These are phyloP conservation scores for Fusarium staphyleae DNA, from an alignment of 2,329 filamentous ascomycete species.

Conservation along the genomic window DNA sequence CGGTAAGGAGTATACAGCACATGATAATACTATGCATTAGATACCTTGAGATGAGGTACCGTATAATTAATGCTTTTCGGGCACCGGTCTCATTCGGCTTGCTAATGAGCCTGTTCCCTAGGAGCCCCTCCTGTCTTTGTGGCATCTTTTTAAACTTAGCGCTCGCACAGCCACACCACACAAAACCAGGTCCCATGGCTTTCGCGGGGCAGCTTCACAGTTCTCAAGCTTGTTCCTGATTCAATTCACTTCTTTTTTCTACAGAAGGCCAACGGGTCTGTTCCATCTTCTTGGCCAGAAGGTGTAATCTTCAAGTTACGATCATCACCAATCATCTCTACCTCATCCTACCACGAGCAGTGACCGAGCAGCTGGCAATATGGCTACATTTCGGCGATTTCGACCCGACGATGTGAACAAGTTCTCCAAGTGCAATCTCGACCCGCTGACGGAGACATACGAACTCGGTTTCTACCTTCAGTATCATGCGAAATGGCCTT, in stretches of 20 bases:
- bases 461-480: slow-evolving; percentile 94
- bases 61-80: too few relatives aligned
- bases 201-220: slow-evolving; percentile 9
- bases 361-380: slow-evolving; percentile 5
- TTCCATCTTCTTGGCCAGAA: too few relatives aligned
- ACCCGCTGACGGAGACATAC: slow-evolving; percentile 97
- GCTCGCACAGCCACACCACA: slow-evolving; percentile 24
- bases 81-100: too few relatives aligned
- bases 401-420: slow-evolving; percentile 83
- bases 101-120: neutral
- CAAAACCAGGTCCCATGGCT: slow-evolving; percentile 7
- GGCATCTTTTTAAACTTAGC: slow-evolving; percentile 11
- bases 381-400: slow-evolving; percentile 79
- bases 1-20: neutral
- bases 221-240: neutral
- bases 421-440: slow-evolving; percentile 93
- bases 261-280: too few relatives aligned
- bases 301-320: too few relatives aligned
- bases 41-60: neutral
- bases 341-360: neutral
- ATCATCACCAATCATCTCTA: neutral
- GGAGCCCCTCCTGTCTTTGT: slow-evolving; percentile 9
- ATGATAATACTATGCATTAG: slow-evolving; percentile 3
- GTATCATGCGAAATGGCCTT: slow-evolving; percentile 95
- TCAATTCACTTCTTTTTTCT: neutral